Base-by-base conservation (phyloP, 2,329 filamentous ascomycete genomes). In the Gnomoniopsis sp. region DNA sequence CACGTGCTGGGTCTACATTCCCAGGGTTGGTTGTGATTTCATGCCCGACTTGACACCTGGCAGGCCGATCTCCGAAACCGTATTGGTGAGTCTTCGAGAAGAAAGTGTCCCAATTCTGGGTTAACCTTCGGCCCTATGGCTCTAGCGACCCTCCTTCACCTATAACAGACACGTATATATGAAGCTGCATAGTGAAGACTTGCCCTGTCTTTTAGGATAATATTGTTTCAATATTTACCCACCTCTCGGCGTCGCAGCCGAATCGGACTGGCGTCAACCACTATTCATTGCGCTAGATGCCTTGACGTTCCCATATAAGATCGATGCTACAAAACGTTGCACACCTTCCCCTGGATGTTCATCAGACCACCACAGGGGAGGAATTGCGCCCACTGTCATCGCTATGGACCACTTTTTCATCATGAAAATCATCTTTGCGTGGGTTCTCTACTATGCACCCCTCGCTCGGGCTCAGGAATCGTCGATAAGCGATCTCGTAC, bases 401-500 rank as follows among this genome's bases (percentile, higher is more conserved):
- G 19, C 33, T 19, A 49, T 19, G 33, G 53, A 46, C 43, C 43
- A 46, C 36, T 48, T 14, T 12, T 33, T 26, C 15, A 23, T 8
- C 17, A 33, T 38, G 14, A 3, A 36, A 8, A 34, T 15, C 34
- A 4, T 14, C 36, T 26, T 49, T 26, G 19, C 47, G 41, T 57
- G 47, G 55, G 34, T 52, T 26, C 47, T 57, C 26, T 51, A 48
- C 55, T 57, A 51, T 36, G 43, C 48, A 7, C 34, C 36, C 55
- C 55, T 51, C 44, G 55, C 23, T 51, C 46, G 48, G 11, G 55
- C 36, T 36, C 55, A 51, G 55, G 38, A 3, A 6, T 15, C 38
- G 14, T 51, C 55, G 19, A 21, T 51, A 14, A 26, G 34, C 48
- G 38, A 57, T n/a, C 38, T 57, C 34, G 17, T 57, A 15, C 19